A percentile compares a stretch with the other conserved stretches of the same genome.
These are phyloP conservation scores for Leptodontidium sp. DNA, from an alignment of 2,329 filamentous ascomycete genomes.

Conservation along the genomic window DNA sequence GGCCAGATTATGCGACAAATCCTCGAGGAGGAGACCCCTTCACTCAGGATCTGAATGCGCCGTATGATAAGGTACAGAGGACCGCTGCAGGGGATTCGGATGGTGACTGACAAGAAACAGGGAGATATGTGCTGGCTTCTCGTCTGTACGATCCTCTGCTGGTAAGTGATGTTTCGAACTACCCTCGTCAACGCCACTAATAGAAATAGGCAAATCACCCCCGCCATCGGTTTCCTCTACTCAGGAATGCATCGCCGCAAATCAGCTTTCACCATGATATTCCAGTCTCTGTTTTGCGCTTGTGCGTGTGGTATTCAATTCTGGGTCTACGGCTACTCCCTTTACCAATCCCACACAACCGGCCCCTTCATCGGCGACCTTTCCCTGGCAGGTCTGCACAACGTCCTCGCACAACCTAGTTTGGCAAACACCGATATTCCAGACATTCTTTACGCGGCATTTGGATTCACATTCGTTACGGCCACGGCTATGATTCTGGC, in stretches of 20 bases:
- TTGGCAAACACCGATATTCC: slow-evolving; percentile 23
- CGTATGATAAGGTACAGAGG: slow-evolving; percentile 16
- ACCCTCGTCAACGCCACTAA: neutral
- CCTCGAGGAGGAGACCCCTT: slow-evolving; percentile 21
- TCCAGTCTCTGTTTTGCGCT: slow-evolving; percentile 19
- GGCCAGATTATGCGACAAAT: slow-evolving; percentile 20
- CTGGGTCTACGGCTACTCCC: slow-evolving; percentile 21
- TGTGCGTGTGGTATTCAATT: slow-evolving; percentile 21
- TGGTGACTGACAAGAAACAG: neutral
- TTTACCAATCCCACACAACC: slow-evolving; percentile 21
- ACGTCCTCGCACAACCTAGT: slow-evolving; percentile 22
- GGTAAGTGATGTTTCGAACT: neutral
- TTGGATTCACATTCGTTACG: slow-evolving; percentile 22
- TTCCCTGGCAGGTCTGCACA: slow-evolving; percentile 14
- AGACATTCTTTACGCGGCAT: slow-evolving; percentile 22
- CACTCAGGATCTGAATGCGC: slow-evolving; percentile 24
- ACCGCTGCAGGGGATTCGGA: neutral
- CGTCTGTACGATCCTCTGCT: slow-evolving; percentile 8
- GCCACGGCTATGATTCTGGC: slow-evolving; percentile 21
- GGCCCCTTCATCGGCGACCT: slow-evolving; percentile 23
- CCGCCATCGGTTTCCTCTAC: slow-evolving; percentile 23
- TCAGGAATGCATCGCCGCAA: slow-evolving; percentile 23
- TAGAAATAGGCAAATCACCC: slow-evolving; percentile 13
- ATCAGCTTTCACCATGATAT: slow-evolving; percentile 25
- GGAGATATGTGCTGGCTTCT: slow-evolving; percentile 21